Evolutionary conservation across 2,329 filamentous ascomycete genomes (phyloP).

Genomic region (Ustulina deusta): DNA sequence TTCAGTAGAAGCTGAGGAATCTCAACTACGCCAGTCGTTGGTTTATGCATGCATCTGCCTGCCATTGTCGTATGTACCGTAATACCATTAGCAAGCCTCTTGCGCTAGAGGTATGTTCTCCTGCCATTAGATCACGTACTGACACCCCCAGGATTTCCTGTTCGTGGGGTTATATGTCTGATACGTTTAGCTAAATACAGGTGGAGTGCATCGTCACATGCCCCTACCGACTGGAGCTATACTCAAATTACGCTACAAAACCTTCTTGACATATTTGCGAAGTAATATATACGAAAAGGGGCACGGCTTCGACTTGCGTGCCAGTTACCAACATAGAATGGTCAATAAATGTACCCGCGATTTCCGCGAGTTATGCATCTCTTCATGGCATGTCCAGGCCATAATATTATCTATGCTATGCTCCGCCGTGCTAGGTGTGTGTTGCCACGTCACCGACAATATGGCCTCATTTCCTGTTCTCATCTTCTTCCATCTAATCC

Average conservation of each 20-base stretch:
- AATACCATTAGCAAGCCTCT: neutral
- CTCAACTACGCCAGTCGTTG: neutral
- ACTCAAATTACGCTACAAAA: neutral
- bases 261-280: neutral
- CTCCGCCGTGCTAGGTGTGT: conserved; percentile 14
- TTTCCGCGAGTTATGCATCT: neutral
- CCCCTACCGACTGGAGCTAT: neutral
- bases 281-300: neutral
- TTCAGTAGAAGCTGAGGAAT: neutral
- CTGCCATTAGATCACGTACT: neutral
- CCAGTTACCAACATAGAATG: neutral
- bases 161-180: neutral
- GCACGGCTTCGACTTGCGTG: neutral
- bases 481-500: conserved; percentile 21
- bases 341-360: neutral
- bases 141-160: neutral
- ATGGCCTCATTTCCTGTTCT: conserved; percentile 13
- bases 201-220: neutral
- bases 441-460: conserved; percentile 12
- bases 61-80: neutral
- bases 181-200: neutral
- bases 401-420: conserved; percentile 32
- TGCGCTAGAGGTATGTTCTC: neutral
- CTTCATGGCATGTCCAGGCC: conserved; percentile 20
- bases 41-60: neutral